phyloP scores from a whole-genome alignment of 768 basidiomycete genomes.

The Pisolithus tinctorius region DNA sequence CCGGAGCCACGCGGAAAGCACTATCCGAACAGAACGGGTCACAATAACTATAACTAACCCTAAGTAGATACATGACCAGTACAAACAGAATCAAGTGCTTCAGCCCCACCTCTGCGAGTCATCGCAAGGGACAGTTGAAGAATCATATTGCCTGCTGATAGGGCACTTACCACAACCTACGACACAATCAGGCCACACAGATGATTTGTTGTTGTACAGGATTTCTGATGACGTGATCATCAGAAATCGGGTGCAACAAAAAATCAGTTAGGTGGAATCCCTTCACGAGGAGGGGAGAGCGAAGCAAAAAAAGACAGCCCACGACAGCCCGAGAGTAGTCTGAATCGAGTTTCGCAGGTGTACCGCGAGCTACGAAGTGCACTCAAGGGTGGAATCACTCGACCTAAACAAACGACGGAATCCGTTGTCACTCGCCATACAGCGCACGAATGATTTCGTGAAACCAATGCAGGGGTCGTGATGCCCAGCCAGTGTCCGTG shows the following conservation, averaged over 20 bases:
- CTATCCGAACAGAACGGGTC: no score
- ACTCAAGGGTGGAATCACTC: slow-evolving; percentile 10
- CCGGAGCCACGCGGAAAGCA: no score
- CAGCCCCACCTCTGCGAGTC: no score
- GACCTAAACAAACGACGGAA: neutral
- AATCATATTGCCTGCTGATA: neutral
- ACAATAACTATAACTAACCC: no score
- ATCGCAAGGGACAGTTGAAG: no score
- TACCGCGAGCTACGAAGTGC: slow-evolving; percentile 14
- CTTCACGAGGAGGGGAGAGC: slow-evolving; percentile 1
- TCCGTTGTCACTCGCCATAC: neutral
- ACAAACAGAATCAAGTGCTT: no score
- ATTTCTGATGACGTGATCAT: no score
- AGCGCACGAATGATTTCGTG: neutral
- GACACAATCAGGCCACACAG: no score
- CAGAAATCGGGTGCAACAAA: neutral
- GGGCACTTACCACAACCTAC: no score
- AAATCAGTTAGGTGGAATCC: neutral
- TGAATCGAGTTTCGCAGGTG: slow-evolving; percentile 16
- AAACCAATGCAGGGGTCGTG: neutral
- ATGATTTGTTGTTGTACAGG: no score
- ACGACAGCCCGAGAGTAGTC: slow-evolving; percentile 16
- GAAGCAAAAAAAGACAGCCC: slow-evolving; percentile 1
- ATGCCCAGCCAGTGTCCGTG: no score
- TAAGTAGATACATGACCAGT: no score